phyloP scores from a whole-genome alignment of 495 filamentous ascomycete species.

The Corynascus novoguineensis region DNA sequence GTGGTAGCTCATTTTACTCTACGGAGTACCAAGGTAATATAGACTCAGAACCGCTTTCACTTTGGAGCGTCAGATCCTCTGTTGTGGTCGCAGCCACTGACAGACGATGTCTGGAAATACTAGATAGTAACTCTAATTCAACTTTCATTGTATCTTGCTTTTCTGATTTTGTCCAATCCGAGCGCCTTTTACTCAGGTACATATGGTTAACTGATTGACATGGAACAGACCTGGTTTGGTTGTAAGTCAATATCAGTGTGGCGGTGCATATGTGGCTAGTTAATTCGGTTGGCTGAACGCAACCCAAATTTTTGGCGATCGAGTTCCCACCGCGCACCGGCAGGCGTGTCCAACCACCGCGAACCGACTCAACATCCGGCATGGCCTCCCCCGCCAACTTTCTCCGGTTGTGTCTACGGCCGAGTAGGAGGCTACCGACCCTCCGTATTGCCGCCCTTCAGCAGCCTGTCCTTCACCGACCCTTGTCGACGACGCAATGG shows the following conservation, averaged over 20 bases:
- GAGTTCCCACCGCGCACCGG: slow-evolving; percentile 15
- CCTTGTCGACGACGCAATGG: slow-evolving; percentile 37
- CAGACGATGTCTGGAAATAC: too few species aligned
- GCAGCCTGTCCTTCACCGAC: slow-evolving; percentile 25
- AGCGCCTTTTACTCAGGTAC: too few species aligned
- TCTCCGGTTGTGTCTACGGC: slow-evolving; percentile 43
- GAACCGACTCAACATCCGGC: slow-evolving; percentile 18
- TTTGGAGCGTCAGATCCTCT: too few species aligned
- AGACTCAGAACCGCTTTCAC: too few species aligned
- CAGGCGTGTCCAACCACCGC: slow-evolving; percentile 12
- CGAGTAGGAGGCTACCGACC: slow-evolving; percentile 29
- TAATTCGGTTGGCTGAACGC: not conserved
- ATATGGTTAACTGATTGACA: too few species aligned
- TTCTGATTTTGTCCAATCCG: too few species aligned
- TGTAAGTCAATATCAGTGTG: not conserved
- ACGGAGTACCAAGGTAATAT: too few species aligned
- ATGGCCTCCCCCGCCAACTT: slow-evolving; percentile 49
- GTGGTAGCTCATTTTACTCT: too few species aligned
- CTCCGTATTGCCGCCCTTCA: slow-evolving; percentile 12
- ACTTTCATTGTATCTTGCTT: too few species aligned
- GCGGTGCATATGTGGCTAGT: slow-evolving; percentile 1
- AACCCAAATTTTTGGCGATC: slow-evolving; percentile 22
- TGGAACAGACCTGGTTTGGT: too few species aligned
- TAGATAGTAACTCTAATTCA: too few species aligned
- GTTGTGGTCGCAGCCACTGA: too few species aligned